Evolutionary conservation across 1,139 yeast genomes (phyloP).

Genomic region (Yamadazyma dushanensis): DNA sequence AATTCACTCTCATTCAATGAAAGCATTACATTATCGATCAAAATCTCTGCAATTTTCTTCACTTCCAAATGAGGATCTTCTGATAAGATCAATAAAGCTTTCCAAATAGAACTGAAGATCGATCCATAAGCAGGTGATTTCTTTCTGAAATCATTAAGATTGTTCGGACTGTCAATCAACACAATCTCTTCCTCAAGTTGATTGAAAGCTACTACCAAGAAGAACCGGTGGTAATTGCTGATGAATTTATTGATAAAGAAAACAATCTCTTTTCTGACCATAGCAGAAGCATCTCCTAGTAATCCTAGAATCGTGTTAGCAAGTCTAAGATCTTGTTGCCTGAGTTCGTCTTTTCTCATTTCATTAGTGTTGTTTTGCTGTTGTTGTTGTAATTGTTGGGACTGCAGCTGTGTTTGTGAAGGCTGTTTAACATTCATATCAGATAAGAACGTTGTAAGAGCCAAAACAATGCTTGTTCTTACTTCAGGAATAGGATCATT

Average conservation of each 20-base stretch:
- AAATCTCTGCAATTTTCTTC: constrained; percentile 66
- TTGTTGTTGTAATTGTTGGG: constrained; percentile 25
- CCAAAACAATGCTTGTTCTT: constrained; percentile 77
- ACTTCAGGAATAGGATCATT: constrained; percentile 96
- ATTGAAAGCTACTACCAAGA: constrained; percentile 84
- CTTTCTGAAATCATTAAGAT: constrained; percentile 59
- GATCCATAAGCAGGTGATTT: constrained; percentile 81
- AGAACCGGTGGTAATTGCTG: constrained; percentile 67
- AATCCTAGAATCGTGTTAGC: constrained; percentile 50
- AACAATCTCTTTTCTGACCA: constrained; percentile 84
- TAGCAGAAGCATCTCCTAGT: constrained; percentile 83
- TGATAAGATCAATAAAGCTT: constrained; percentile 72
- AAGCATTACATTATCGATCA: constrained; percentile 73
- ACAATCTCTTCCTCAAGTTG: constrained; percentile 82
- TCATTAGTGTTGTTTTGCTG: constrained; percentile 22
- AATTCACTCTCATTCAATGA: constrained; percentile 68
- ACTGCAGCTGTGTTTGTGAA: constrained; percentile 17
- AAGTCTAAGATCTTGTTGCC: constrained; percentile 53
- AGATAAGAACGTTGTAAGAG: constrained; percentile 70
- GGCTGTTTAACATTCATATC: constrained; percentile 29
- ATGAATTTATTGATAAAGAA: constrained; percentile 77
- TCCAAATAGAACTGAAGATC: constrained; percentile 86
- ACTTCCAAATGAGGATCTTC: constrained; percentile 92
- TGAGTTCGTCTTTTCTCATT: constrained; percentile 43
- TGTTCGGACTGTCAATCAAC: constrained; percentile 59